Conservation (phyloP, 257 asterid species). For the Solanum infundibuliforme region DNA sequence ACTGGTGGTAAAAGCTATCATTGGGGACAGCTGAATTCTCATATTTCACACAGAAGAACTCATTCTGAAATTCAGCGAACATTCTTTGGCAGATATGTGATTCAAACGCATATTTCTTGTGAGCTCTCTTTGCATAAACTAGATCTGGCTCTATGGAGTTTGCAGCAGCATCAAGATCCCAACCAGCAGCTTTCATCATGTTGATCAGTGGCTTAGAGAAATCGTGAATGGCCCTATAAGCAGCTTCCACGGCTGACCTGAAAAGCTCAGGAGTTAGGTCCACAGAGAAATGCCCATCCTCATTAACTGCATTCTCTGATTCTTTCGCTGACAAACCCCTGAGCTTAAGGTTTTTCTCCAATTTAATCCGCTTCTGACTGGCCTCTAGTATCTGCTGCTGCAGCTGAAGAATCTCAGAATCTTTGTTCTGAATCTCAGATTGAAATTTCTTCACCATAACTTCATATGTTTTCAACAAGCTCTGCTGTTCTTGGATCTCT, state of each 20-base stretch:
- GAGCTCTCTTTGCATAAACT: conserved; percentile 81
- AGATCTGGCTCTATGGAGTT: conserved; percentile 73
- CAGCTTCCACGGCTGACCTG: conserved; percentile 64
- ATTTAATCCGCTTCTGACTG: conserved; percentile 76
- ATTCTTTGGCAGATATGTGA: conserved; percentile 90
- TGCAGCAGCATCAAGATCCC: conserved; percentile 99
- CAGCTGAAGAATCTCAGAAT: conserved; percentile 68
- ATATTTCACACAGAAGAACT: conserved; percentile 40
- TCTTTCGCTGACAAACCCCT: conserved; percentile 84
- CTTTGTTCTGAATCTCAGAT: conserved; percentile 97
- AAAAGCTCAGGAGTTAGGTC: conserved; percentile 76
- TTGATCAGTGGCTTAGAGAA: conserved; percentile 94
- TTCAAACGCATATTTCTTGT: conserved; percentile 94
- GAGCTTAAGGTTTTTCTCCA: conserved; percentile 90
- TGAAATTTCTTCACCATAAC: conserved; percentile 98
- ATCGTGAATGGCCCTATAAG: conserved; percentile 82
- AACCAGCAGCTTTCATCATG: conserved; percentile 99
- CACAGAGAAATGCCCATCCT: conserved; percentile 26
- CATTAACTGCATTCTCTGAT: conserved; percentile 57
- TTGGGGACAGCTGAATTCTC: conserved; percentile 26
- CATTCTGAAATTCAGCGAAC: conserved; percentile 90
- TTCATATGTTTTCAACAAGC: conserved; percentile 83
- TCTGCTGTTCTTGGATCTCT: conserved; percentile 97
- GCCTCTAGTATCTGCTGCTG: conserved; percentile 95
- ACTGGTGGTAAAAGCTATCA: conserved; percentile 53